Conservation (phyloP, 768 basidiomycete species). For the Agrocybe praecox region DNA sequence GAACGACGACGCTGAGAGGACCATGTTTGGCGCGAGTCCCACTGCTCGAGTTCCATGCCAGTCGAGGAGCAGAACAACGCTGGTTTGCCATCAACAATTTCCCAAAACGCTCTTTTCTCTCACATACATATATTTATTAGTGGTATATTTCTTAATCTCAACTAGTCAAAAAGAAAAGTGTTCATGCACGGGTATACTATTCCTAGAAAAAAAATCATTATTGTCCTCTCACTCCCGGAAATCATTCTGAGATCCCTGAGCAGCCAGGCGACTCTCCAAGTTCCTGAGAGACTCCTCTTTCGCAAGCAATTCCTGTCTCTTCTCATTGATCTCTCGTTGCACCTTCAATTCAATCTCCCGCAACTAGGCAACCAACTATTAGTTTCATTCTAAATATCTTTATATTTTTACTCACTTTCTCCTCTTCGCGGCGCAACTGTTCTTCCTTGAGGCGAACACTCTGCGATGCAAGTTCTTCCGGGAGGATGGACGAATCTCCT, state of each 20-base stretch:
- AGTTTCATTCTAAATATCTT: not conserved
- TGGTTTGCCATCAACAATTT: constrained; percentile 28
- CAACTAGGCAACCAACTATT: constrained; percentile 47
- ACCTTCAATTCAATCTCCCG: constrained; percentile 98
- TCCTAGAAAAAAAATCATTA: not conserved
- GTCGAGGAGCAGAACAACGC: constrained; percentile 9
- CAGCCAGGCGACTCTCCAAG: constrained; percentile 87
- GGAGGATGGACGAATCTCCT: constrained; percentile 88
- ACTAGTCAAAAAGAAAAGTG: constrained; percentile 21
- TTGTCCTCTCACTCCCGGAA: constrained; percentile 59
- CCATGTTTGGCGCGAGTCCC: constrained; percentile 23
- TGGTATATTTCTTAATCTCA: constrained; percentile 35
- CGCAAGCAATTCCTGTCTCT: constrained; percentile 93
- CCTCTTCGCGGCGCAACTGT: constrained; percentile 94
- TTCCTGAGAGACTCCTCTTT: constrained; percentile 95
- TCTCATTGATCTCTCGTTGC: constrained; percentile 97
- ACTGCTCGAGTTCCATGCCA: constrained; percentile 42
- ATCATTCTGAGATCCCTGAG: constrained; percentile 82
- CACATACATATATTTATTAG: constrained; percentile 21
- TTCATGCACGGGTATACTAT: constrained; percentile 27
- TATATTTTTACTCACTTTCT: constrained; percentile 61
- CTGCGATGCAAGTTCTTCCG: constrained; percentile 96
- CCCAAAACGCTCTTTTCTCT: constrained; percentile 13
- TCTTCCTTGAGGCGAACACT: constrained; percentile 98
- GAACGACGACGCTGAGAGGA: constrained; percentile 60